A percentile compares a stretch with the other conserved stretches of the same genome.
Evolutionary conservation across 805 yeast genomes (phyloP).

Genomic region (Candida odintsovae): DNA sequence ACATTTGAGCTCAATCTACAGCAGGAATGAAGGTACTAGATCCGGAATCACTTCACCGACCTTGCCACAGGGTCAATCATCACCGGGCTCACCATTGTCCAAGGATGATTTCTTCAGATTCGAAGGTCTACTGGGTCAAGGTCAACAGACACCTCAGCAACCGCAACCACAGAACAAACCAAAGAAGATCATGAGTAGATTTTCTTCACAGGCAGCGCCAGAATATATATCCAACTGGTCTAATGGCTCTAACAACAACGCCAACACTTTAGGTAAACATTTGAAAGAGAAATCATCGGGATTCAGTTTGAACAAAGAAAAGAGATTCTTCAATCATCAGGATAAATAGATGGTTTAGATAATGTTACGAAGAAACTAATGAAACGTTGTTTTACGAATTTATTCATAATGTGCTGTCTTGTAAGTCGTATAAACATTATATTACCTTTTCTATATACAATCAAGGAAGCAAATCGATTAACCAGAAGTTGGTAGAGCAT

Average conservation of each 20-base stretch:
- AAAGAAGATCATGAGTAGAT: constrained; percentile 14
- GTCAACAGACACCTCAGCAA: background rate
- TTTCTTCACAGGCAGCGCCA: constrained; percentile 12
- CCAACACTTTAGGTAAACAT: background rate
- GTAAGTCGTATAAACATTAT: background rate
- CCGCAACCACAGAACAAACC: constrained; percentile 3
- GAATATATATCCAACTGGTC: constrained; percentile 18
- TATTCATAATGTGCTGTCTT: too few relatives aligned
- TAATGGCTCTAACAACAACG: constrained; percentile 4
- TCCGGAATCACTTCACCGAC: constrained; percentile 14
- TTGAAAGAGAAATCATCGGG: constrained; percentile 22
- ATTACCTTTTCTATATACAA: constrained; percentile 7
- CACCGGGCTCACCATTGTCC: constrained; percentile 20
- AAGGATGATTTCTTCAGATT: constrained; percentile 40
- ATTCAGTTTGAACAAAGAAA: constrained; percentile 20
- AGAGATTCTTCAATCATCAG: constrained; percentile 5
- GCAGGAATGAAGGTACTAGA: constrained; percentile 7
- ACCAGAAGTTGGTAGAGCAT: constrained; percentile 25
- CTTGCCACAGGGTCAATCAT: constrained; percentile 14
- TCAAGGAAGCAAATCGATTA: constrained; percentile 3
- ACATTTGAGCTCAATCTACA: constrained; percentile 20
- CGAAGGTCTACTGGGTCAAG: constrained; percentile 28
- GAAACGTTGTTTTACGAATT: background rate
- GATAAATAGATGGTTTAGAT: background rate
- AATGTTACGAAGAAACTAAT: too few relatives aligned